Evolutionary conservation across 2,329 filamentous ascomycete genomes (phyloP), one percentile per base, ranked within the genome.

Genomic region (Graphiopsis chlorocephala): DNA sequence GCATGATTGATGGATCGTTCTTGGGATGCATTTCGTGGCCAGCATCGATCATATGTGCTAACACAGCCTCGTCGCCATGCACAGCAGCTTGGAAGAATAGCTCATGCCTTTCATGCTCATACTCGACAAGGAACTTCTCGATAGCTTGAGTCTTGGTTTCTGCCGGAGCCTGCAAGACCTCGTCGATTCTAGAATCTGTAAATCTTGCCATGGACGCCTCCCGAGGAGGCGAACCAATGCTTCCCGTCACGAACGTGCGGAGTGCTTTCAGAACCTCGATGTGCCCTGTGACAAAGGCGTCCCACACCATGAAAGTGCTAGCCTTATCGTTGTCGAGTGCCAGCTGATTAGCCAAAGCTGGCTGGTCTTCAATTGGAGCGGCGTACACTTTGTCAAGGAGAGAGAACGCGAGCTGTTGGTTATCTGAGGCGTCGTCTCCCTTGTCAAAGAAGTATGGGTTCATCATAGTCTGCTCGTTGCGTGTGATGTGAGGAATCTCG

Each of bases 41-140:
- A 33, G 65, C 31, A 12, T 63, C 58, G 25, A 68, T 56, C 23
- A 68, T 50, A 14, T 55, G 53, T 8, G 42, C 17, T 17, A 68
- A 23, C 25, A 65, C 50, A 6, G 58, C 55, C 35, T 59, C 50
- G 17, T 64, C 58, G 31, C 65, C 65, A 1, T 35, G 42, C 28
- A 61, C 65, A 8, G 65, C 62, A 8, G 66, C 66, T 10, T 64
- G 17, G 42, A 62, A 67, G 57, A 57, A 23, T 11, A 57, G 31
- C 20, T 38, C 15, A 26, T 26, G n/a, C 11, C 48, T 15, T 26
- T 53, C 50, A 31, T 20, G 15, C 4, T n/a, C 26, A 31, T 20
- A 11, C 12, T 53, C 28, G 26, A 4, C 15, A 12, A 53, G 7
- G 17, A 53, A 53, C 26, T 53, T 53, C 12, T 31, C 50, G 23